These are phyloP conservation scores for Cyberlindnera mississippiensis DNA, from an alignment of 805 yeast genomes.

Conservation along the genomic window DNA sequence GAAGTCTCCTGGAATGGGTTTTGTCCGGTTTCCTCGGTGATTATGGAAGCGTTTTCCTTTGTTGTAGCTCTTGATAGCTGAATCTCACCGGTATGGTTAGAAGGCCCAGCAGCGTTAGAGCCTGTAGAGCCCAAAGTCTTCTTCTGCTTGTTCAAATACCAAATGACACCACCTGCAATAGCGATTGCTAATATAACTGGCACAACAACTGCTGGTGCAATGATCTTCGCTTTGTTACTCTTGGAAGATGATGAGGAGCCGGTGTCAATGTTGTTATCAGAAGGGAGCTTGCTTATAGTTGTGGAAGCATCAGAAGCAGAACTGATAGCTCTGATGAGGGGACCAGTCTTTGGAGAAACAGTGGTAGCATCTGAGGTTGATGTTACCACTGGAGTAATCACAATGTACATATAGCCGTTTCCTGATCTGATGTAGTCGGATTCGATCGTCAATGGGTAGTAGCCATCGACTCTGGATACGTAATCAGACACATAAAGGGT, in stretches of 20 bases:
- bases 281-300: conserved; percentile 35
- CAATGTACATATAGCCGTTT: conserved; percentile 36
- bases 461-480: conserved; percentile 37
- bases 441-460: conserved; percentile 33
- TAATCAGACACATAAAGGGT: conserved; percentile 33
- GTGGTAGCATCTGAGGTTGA: conserved; percentile 34
- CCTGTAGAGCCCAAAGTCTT: conserved; percentile 2
- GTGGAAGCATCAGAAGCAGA: conserved; percentile 30
- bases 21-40: conserved; percentile 24
- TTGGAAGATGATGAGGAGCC: conserved; percentile 15
- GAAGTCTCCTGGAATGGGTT: conserved; percentile 29
- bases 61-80: conserved; percentile 26
- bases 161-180: conserved; percentile 30
- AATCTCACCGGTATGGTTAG: conserved; percentile 19
- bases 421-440: conserved; percentile 31
- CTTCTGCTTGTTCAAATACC: conserved; percentile 29
- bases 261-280: conserved; percentile 32
- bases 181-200: conserved; percentile 35
- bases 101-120: conserved; percentile 2
- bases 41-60: conserved; percentile 18
- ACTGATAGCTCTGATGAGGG: conserved; percentile 36
- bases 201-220: conserved; percentile 42
- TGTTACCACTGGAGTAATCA: conserved; percentile 36
- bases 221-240: conserved; percentile 27
- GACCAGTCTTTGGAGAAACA: conserved; percentile 37